Evolutionary conservation across 2,329 filamentous ascomycete genomes (phyloP), one percentile per base, ranked within the genome.

Genomic region (Chalara sp.): DNA sequence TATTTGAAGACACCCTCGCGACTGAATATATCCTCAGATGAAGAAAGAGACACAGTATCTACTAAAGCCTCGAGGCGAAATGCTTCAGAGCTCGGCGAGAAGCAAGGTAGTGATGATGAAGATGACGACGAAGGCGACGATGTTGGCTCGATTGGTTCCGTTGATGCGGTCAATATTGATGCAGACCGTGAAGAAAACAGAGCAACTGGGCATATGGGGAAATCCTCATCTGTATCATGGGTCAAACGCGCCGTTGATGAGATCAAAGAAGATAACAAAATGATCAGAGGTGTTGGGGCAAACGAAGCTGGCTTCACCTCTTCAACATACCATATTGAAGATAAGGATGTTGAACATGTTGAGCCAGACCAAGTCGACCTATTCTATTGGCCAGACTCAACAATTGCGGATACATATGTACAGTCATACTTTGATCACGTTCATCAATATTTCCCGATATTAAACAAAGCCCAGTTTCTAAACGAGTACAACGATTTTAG

Each of bases 101-200:
- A 47, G 13, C 33, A 51, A 28, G n/a, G 35, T 2, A 37, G n/a
- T 37, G 35, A 4, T 10, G n/a, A 10, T 4, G 54, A 53, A 5
- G 53, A 54, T 8, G 44, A 53, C n/a, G 49, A 54, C 3, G 51
- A 51, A 10, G 55, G 56, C 43, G 52, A 49, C 12, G 57, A 62
- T n/a, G 46, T 56, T 5, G 61, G 58, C n/a, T 63, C 61, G 2
- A 63, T 56, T n/a, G 56, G 56, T 5, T 60, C 61, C 21, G 12
- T 60, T 2, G 61, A 62, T 49, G 54, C 49, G n/a, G 51, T 56
- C 31, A 50, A 58, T 46, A 41, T 57, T 5, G 58, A 63, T 44
- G 52, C 50, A 4, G 59, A 63, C 48, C 55, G 44, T 41, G 57
- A 60, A 29, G 56, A 60, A 13, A 61, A 48, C 1, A 43, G 56